These are phyloP conservation scores for Pythium volutum DNA, from an alignment of 352 stramenopile genomes.

Conservation along the genomic window DNA sequence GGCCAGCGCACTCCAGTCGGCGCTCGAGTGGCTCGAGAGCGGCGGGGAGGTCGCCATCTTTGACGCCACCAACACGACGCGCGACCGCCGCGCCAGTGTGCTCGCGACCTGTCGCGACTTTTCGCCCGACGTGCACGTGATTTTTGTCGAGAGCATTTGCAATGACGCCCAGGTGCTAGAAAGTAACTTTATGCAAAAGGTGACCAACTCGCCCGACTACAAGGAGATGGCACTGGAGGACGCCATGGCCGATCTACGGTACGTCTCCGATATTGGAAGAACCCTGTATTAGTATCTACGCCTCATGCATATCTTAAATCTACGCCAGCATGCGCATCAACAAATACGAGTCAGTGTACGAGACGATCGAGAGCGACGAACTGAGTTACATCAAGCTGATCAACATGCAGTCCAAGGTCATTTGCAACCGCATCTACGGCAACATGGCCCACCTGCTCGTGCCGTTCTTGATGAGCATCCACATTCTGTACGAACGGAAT, in stretches of 20 bases:
- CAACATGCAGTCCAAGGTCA: conserved; percentile 60
- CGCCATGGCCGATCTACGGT: conserved; percentile 55
- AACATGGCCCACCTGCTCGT: conserved; percentile 47
- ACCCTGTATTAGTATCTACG: no score
- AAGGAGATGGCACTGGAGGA: conserved; percentile 43
- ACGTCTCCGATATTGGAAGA: no score
- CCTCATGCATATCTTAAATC: no score
- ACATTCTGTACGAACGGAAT: conserved; percentile 33
- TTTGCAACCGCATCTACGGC: conserved; percentile 51
- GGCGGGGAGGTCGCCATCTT: conserved; percentile 69
- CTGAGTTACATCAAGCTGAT: conserved; percentile 76
- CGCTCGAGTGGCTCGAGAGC: conserved; percentile 41
- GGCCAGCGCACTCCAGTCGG: conserved; percentile 39
- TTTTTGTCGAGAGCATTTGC: conserved; percentile 88
- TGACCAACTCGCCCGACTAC: conserved; percentile 59
- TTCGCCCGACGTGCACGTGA: conserved; percentile 36
- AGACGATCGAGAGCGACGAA: conserved; percentile 56
- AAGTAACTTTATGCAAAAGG: conserved; percentile 49
- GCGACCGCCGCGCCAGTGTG: conserved; percentile 30
- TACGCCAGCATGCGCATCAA: conserved; percentile 42
- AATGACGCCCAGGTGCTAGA: conserved; percentile 61
- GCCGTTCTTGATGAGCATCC: conserved; percentile 52
- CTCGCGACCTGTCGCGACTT: conserved; percentile 24
- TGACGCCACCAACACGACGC: conserved; percentile 74
- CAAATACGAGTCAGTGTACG: conserved; percentile 71